These are phyloP conservation scores for Ceratobasidium sp. DNA, from an alignment of 1,284 basidiomycete species.

Conservation along the genomic window DNA sequence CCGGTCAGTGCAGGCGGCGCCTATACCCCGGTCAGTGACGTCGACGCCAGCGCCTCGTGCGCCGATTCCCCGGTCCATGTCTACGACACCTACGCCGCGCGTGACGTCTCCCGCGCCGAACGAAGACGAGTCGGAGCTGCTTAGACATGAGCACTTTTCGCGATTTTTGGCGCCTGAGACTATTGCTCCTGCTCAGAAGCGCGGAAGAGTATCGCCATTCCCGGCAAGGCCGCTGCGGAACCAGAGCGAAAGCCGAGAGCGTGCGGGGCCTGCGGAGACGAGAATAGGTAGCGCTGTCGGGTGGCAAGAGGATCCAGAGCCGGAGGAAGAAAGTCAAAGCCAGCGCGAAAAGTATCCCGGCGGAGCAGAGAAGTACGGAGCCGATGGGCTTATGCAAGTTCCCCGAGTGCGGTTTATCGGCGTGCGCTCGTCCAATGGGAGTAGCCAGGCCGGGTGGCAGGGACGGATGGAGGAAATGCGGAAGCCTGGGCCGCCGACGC, in stretches of 20 bases:
- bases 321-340: slow-evolving; percentile 1
- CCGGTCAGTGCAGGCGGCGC: slow-evolving; percentile 14
- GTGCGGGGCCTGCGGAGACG: background rate
- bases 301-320: background rate
- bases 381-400: slow-evolving; percentile 15
- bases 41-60: background rate
- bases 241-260: slow-evolving; percentile 6
- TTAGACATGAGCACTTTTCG: slow-evolving; percentile 11
- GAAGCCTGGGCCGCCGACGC: background rate
- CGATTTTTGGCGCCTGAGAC: slow-evolving; percentile 34
- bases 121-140: slow-evolving; percentile 6
- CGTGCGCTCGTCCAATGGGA: slow-evolving; percentile 36
- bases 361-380: slow-evolving; percentile 8
- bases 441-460: slow-evolving; percentile 37
- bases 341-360: slow-evolving; percentile 36
- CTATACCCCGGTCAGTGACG: slow-evolving; percentile 9
- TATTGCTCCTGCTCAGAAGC: slow-evolving; percentile 19
- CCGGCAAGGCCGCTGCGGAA: slow-evolving; percentile 15
- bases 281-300: background rate
- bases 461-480: slow-evolving; percentile 35
- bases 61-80: slow-evolving; percentile 24
- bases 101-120: background rate
- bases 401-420: slow-evolving; percentile 35
- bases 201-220: slow-evolving; percentile 31
- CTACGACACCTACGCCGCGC: slow-evolving; percentile 30